Conservation (phyloP, 2,329 filamentous ascomycete species). For the Hymenoscyphus fructigenus region DNA sequence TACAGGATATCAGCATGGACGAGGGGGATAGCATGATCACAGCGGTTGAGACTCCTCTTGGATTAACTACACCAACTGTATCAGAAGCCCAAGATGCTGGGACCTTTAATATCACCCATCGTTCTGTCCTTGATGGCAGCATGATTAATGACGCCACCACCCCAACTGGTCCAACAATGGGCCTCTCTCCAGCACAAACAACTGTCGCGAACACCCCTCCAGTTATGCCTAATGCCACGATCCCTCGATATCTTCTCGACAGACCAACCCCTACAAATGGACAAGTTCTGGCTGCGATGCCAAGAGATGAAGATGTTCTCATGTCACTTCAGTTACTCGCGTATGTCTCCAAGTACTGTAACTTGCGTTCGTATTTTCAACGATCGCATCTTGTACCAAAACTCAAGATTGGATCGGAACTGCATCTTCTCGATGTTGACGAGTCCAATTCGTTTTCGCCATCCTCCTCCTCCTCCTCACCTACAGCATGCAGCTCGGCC, state of each 20-base stretch:
- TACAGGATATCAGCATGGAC: conserved; percentile 78
- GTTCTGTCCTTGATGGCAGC: conserved; percentile 79
- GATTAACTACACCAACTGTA: conserved; percentile 72
- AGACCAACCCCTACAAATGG: conserved; percentile 64
- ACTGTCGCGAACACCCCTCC: conserved; percentile 69
- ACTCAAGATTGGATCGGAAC: conserved; percentile 84
- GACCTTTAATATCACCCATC: conserved; percentile 92
- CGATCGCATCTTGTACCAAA: conserved; percentile 89
- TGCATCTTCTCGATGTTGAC: conserved; percentile 75
- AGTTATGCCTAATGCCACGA: conserved; percentile 69
- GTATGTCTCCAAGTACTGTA: conserved; percentile 98
- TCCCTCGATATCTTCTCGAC: conserved; percentile 78
- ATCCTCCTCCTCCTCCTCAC: conserved; percentile 34
- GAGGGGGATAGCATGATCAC: conserved; percentile 76
- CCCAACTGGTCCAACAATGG: conserved; percentile 66
- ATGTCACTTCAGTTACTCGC: conserved; percentile 97
- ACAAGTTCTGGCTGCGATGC: conserved; percentile 84
- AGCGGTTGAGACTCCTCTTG: conserved; percentile 65
- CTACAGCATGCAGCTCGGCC: conserved; percentile 38
- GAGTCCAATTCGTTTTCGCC: conserved; percentile 43
- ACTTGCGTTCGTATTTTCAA: conserved; percentile 92
- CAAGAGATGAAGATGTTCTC: conserved; percentile 92
- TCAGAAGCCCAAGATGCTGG: conserved; percentile 83
- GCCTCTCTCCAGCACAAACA: conserved; percentile 63
- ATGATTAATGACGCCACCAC: conserved; percentile 70